Base-by-base conservation (phyloP, 2,329 filamentous ascomycete genomes). In the Xylariaceae sp. region DNA sequence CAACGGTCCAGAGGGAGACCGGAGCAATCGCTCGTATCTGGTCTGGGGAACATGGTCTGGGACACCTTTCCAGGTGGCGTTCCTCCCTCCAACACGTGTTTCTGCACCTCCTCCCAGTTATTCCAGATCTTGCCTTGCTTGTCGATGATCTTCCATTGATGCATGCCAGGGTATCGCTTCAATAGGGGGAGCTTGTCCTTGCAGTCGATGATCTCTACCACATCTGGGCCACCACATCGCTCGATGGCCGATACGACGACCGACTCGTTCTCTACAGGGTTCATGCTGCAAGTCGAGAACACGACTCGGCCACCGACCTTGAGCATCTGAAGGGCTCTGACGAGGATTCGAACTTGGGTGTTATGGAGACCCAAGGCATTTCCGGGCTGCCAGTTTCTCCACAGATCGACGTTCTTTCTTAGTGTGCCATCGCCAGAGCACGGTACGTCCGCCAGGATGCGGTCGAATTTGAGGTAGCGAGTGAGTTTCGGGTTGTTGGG, bases 221-320 rank as follows among this genome's bases (percentile, higher is more conserved):
- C 92, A 11, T 75, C 72, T 3, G 78, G 65, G 3, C 92, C 92
- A 46, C 92, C 92, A 56, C 89, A 97, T 40, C 89, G 78, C 53
- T 88, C 84, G 52, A 98, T 89, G 9, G 92, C 92, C 17, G 84
- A 83, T 1, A 86, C 81, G 44, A 98, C 71, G 12, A 97, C 88
- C 5, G 92, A 83, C 66, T 98, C 92, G 57, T 98, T 95, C 69
- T 98, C 92, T 18, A 97, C 80, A 0, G 92, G 92, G 66, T 98
- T 98, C 85, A 98, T 88, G 63, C 88, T 96, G 73, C 92, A 98
- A 14, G 92, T 98, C 3, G 90, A 97, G 68, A 97, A 98, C 36
- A 98, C 90, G 18, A 97, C 86, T 47, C 89, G 80, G 36, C 92
- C 92, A 28, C 92, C 90, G 40, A 88, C 84, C 70, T 96, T 97